A percentile compares a stretch with the other conserved stretches of the same genome.
phyloP scores from a whole-genome alignment of 305 asterid genomes.

The Fraxinus floribunda region DNA sequence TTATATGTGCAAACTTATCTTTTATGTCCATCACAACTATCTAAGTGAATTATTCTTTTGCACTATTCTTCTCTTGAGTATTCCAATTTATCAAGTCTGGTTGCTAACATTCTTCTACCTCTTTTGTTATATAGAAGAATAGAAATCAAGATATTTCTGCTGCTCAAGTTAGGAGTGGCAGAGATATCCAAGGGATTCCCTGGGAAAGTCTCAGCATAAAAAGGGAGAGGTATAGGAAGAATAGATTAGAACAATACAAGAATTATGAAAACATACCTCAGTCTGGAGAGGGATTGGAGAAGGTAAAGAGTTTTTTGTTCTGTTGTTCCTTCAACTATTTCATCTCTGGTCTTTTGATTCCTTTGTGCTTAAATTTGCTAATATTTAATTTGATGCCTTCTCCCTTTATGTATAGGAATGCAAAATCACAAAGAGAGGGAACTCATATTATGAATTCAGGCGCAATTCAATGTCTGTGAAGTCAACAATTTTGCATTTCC shows the following conservation, averaged over 20 bases:
- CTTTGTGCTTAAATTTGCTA: not conserved
- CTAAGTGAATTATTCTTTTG: not conserved
- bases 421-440: slow-evolving; percentile 58
- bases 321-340: not conserved
- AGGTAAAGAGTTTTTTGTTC: slow-evolving; percentile 38
- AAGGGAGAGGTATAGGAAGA: slow-evolving; percentile 68
- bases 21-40: not conserved
- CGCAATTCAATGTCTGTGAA: slow-evolving; percentile 72
- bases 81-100: not conserved
- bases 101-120: not conserved
- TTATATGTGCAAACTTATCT: not conserved
- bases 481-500: slow-evolving; percentile 76
- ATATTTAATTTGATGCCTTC: not conserved
- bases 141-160: slow-evolving; percentile 78
- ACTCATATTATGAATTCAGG: slow-evolving; percentile 56
- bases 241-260: slow-evolving; percentile 71
- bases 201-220: slow-evolving; percentile 80
- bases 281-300: slow-evolving; percentile 67
- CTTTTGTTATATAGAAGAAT: slow-evolving; percentile 35
- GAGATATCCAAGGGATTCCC: slow-evolving; percentile 92
- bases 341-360: not conserved
- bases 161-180: slow-evolving; percentile 79
- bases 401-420: slow-evolving; percentile 49
- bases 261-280: slow-evolving; percentile 79
- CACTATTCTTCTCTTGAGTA: not conserved